A percentile compares a stretch with the other conserved stretches of the same genome.
phyloP scores from a whole-genome alignment of 305 asterid genomes.

The Solanum aculeatissimum region DNA sequence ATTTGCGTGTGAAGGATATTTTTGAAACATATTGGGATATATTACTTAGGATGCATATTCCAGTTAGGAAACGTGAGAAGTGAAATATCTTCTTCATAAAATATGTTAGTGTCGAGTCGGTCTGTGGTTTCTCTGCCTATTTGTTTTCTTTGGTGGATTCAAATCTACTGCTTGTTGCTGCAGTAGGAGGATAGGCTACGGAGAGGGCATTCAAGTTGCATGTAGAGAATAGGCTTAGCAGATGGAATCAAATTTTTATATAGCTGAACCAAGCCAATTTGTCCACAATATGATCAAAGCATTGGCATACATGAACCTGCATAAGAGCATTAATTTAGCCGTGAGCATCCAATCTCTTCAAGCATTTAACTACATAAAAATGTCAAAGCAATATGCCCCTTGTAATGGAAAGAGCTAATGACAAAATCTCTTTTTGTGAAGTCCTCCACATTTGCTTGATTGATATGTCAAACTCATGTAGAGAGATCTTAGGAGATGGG shows the following conservation, averaged over 20 bases:
- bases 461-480: neutral
- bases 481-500: neutral
- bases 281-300: neutral
- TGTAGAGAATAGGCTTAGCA: neutral
- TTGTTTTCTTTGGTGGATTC: neutral
- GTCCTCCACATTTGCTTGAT: neutral
- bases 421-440: neutral
- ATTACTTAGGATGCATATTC: neutral
- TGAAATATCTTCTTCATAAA: neutral
- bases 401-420: slow-evolving; percentile 21
- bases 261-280: neutral
- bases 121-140: neutral
- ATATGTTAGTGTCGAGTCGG: neutral
- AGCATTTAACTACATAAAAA: slow-evolving; percentile 98
- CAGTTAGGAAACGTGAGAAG: neutral
- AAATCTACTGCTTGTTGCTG: neutral
- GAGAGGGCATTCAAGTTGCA: neutral
- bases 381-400: slow-evolving; percentile 90
- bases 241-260: neutral
- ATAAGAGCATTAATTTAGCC: neutral
- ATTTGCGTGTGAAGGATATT: neutral
- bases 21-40: neutral
- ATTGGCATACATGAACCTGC: neutral
- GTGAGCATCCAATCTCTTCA: slow-evolving; percentile 53
- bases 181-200: neutral